These are phyloP conservation scores for Pugionium cornutum DNA, from an alignment of 345 rosid species.

Conservation along the genomic window DNA sequence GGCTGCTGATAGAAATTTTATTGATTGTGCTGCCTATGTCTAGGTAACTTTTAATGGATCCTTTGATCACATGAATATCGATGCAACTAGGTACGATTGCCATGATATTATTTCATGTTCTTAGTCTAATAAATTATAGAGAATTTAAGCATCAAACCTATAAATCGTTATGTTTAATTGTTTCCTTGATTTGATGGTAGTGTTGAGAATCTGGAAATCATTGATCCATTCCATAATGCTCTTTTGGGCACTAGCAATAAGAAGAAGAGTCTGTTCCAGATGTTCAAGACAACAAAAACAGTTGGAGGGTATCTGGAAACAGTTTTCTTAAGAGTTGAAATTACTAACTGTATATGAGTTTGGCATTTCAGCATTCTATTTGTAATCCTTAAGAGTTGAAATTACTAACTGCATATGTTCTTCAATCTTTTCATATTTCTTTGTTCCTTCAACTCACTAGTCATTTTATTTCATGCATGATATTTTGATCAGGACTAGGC, in stretches of 20 bases:
- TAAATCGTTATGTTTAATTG: slow-evolving; percentile 13
- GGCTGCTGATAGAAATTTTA: slow-evolving; percentile 11
- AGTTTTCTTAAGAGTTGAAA: slow-evolving; percentile 5
- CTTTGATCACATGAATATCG: slow-evolving; percentile 94
- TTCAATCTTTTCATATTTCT: slow-evolving; percentile 7
- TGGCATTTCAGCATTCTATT: slow-evolving; percentile 15
- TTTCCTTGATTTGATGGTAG: slow-evolving; percentile 49
- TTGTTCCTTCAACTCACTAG: slow-evolving; percentile 11
- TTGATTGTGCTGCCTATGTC: slow-evolving; percentile 26
- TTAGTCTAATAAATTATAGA: slow-evolving; percentile 8
- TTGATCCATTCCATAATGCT: slow-evolving; percentile 81
- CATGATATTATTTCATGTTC: slow-evolving; percentile 15
- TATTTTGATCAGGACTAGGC: slow-evolving; percentile 76
- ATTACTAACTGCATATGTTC: background rate
- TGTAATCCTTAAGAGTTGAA: background rate
- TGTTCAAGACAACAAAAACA: slow-evolving; percentile 96
- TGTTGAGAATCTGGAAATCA: slow-evolving; percentile 87
- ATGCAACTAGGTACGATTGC: slow-evolving; percentile 77
- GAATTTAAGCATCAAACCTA: background rate
- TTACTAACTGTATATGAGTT: slow-evolving; percentile 8
- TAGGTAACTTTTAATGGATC: slow-evolving; percentile 98
- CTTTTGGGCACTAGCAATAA: slow-evolving; percentile 89
- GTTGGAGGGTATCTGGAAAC: slow-evolving; percentile 71
- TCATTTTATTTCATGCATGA: slow-evolving; percentile 30
- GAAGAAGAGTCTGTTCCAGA: slow-evolving; percentile 90